Base-by-base conservation (phyloP, 179 eudicot genomes). In the Drosera spatulata region DNA sequence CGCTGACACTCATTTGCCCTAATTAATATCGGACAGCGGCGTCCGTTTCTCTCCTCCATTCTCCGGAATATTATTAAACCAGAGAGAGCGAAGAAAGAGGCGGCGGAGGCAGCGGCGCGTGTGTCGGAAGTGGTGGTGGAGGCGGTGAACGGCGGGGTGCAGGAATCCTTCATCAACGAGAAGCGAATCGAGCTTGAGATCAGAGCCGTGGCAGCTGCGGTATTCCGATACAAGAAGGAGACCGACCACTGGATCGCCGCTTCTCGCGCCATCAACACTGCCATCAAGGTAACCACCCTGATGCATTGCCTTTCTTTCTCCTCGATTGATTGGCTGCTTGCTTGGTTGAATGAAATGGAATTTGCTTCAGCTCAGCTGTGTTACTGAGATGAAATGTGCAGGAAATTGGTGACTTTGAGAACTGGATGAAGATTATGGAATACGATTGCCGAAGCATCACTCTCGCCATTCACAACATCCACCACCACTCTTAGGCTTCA, bases 361-460 rank as follows among this genome's bases (percentile, higher is more conserved):
- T 14, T 15, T 4, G 37, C 11, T 14, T 38, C 43, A 7, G 10
- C 41, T 2, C 7, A 4, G 43, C 33, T 51, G 33, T 1, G 33
- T 22, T 22, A 1, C 33, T 22, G 33, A 22, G 1, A 22, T 53
- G 9, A 7, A 55, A 41, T 33, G 41, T 33, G 38, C 70, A 85
- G 91, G 99, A 93, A 77, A 93, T 93, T 58, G 99, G 98, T 11
- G 98, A 91, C 55, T 91, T 91, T 55, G 98, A 91, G 79, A 91
- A 91, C 64, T 91, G 98, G 99, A 89, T 93, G 77, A 93, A 86
- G 82, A 85, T 81, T 14, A 89, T 93, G 96, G 90, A 84, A 66
- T 79, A 72, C 57, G 95, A 89, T 71, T 89, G 95, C 70, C 85
- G 75, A 73, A 86, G 78, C 65, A 78, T 93, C 56, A 78, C 63